Percentiles rank a stretch among this genome's conserved stretches.
Evolutionary conservation across 257 asterid species (phyloP).

Genomic region (Agastache rugosa): DNA sequence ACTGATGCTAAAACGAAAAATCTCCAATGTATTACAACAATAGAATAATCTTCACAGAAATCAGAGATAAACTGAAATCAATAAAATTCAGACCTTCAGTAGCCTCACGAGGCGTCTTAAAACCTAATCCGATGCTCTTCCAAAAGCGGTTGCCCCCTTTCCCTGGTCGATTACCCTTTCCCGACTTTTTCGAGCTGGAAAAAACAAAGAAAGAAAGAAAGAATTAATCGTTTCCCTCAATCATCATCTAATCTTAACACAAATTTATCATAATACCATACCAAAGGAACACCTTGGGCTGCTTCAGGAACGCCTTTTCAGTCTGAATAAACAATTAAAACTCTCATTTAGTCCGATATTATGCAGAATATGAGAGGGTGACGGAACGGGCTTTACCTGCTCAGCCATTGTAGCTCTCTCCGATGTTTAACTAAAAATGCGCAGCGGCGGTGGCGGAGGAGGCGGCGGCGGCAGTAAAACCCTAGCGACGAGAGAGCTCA

Average conservation of each 20-base stretch:
- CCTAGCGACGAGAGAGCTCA: conserved; percentile 26
- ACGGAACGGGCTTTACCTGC: conserved; percentile 41
- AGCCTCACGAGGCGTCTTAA: conserved; percentile 79
- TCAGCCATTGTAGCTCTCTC: conserved; percentile 56
- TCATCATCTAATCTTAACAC: background rate
- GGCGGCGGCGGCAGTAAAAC: conserved; percentile 30
- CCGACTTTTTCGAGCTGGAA: conserved; percentile 66
- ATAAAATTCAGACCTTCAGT: conserved; percentile 47
- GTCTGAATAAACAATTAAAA: conserved; percentile 48
- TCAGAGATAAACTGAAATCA: background rate
- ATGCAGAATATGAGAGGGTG: background rate
- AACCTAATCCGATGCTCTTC: conserved; percentile 63
- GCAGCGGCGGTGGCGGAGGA: conserved; percentile 17
- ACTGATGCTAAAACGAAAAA: background rate
- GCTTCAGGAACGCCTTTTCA: conserved; percentile 79
- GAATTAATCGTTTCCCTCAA: background rate
- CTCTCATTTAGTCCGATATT: conserved; percentile 2
- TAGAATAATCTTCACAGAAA: background rate
- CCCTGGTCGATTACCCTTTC: conserved; percentile 68
- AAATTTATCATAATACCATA: conserved; percentile 3
- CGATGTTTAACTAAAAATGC: conserved; percentile 4
- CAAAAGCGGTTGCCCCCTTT: conserved; percentile 69
- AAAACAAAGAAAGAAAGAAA: background rate
- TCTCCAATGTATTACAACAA: background rate
- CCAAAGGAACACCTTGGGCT: conserved; percentile 77